Evolutionary conservation across 2,329 filamentous ascomycete genomes (phyloP).

Genomic region (Herpotrichia juniperi): DNA sequence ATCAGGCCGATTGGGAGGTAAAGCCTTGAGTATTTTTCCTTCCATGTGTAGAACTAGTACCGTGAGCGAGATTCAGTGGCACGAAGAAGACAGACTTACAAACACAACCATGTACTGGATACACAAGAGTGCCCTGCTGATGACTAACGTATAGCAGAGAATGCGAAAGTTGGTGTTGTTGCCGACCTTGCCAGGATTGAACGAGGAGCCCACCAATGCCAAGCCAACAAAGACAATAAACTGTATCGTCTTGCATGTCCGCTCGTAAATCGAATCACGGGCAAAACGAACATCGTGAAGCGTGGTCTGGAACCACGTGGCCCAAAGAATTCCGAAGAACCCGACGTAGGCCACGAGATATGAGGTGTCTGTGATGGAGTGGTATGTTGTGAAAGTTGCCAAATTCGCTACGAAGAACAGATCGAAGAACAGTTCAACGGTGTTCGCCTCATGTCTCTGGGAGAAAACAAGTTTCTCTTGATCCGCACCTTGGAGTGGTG

Average conservation of each 20-base stretch:
- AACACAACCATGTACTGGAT: constrained; percentile 43
- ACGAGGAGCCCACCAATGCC: constrained; percentile 43
- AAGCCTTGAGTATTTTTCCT: constrained; percentile 37
- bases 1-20: constrained; percentile 41
- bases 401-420: constrained; percentile 45
- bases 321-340: constrained; percentile 48
- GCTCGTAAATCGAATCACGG: constrained; percentile 45
- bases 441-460: constrained; percentile 47
- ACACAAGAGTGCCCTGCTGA: constrained; percentile 38
- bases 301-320: constrained; percentile 46
- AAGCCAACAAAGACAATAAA: constrained; percentile 46
- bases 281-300: constrained; percentile 49
- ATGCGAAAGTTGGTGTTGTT: constrained; percentile 44
- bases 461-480: constrained; percentile 43
- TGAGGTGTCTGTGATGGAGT: constrained; percentile 41
- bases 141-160: constrained; percentile 42
- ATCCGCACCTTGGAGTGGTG: constrained; percentile 43
- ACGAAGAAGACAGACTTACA: constrained; percentile 13
- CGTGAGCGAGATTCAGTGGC: neutral
- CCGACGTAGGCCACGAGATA: constrained; percentile 45
- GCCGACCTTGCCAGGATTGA: constrained; percentile 35
- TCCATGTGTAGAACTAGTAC: constrained; percentile 33
- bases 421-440: constrained; percentile 46
- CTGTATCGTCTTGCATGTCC: constrained; percentile 44
- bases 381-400: constrained; percentile 47